phyloP scores from a whole-genome alignment of 148 eudicot species.

The Rheum nobile region DNA sequence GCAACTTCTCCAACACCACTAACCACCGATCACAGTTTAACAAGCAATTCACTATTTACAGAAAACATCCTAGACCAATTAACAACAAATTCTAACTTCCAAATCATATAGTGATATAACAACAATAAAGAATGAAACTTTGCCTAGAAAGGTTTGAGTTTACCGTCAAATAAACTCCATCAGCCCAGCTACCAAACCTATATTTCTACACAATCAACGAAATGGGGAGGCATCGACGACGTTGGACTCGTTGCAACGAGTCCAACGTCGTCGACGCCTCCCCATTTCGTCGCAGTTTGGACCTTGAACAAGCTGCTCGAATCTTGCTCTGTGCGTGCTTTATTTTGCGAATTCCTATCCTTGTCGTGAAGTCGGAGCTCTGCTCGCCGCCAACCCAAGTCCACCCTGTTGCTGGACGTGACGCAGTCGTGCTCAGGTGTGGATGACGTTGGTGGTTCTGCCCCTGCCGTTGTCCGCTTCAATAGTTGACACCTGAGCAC shows the following conservation, averaged over 20 bases:
- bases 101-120: not conserved
- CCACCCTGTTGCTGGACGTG: too few species aligned
- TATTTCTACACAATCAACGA: constrained; percentile 84
- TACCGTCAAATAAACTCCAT: constrained; percentile 77
- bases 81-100: too few species aligned
- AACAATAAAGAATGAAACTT: not conserved
- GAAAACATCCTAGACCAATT: not conserved
- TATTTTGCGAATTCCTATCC: too few species aligned
- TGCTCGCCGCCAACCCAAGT: too few species aligned
- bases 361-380: too few species aligned
- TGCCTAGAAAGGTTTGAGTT: not conserved
- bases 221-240: constrained; percentile 83
- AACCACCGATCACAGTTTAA: not conserved
- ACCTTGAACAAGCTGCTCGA: too few species aligned
- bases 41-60: not conserved
- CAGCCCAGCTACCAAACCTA: constrained; percentile 94
- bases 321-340: too few species aligned
- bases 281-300: constrained; percentile 63
- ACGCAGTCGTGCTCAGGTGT: too few species aligned
- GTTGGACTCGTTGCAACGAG: constrained; percentile 72
- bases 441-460: too few species aligned
- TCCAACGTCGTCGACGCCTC: constrained; percentile 75
- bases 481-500: too few species aligned
- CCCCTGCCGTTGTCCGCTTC: too few species aligned
- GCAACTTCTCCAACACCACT: not conserved